Evolutionary conservation across 805 yeast genomes (phyloP).

Genomic region (Schizosaccharomyces osmophilus): DNA sequence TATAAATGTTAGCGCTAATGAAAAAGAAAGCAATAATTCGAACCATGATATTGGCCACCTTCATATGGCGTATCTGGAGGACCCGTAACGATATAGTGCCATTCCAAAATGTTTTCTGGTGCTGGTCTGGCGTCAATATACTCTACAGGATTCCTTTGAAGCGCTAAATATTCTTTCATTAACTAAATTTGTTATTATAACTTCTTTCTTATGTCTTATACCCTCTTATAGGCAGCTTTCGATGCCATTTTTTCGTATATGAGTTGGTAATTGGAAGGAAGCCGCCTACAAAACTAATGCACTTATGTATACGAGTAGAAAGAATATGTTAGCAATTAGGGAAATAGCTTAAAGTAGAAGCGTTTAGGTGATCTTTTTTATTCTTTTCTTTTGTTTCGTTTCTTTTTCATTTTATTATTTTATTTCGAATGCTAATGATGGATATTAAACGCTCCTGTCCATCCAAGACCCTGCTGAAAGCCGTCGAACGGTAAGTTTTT

Average conservation of each 20-base stretch:
- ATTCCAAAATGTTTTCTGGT: constrained; percentile 53
- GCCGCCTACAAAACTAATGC: neutral
- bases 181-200: constrained; percentile 15
- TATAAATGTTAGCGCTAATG: neutral
- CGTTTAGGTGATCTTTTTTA: too few relatives aligned
- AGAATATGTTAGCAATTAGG: too few relatives aligned
- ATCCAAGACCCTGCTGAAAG: too few relatives aligned
- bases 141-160: constrained; percentile 64
- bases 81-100: constrained; percentile 74
- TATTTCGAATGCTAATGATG: too few relatives aligned
- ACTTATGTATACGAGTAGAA: neutral
- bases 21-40: neutral
- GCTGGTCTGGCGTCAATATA: constrained; percentile 64
- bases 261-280: neutral
- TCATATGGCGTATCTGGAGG: constrained; percentile 65
- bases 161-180: constrained; percentile 56
- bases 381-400: too few relatives aligned
- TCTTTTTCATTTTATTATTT: too few relatives aligned
- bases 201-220: neutral
- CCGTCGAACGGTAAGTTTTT: too few relatives aligned
- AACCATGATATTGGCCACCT: constrained; percentile 65
- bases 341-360: too few relatives aligned
- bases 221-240: neutral
- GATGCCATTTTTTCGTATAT: neutral
- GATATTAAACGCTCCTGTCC: too few relatives aligned